Evolutionary conservation across 2,329 filamentous ascomycete species (phyloP).

Genomic region (Microcyclospora pomicola): DNA sequence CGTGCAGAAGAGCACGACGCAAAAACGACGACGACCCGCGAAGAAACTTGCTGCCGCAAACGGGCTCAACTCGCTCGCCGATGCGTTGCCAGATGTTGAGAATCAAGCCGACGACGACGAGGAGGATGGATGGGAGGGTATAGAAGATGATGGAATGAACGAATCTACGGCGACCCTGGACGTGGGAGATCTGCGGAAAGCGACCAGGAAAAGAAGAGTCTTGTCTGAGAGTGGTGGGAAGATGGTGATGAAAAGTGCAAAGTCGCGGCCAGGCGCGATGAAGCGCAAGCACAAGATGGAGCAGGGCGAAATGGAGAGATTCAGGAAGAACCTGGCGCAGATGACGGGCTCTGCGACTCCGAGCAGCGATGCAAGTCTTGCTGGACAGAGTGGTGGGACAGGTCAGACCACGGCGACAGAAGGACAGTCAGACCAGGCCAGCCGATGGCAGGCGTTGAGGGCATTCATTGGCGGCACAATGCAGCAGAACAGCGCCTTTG

Average conservation of each 20-base stretch:
- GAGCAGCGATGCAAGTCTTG: background rate
- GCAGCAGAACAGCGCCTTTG: constrained; percentile 73
- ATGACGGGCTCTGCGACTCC: constrained; percentile 29
- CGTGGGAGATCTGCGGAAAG: constrained; percentile 10
- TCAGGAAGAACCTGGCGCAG: constrained; percentile 69
- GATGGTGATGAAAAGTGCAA: constrained; percentile 60
- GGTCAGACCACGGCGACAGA: too few species aligned
- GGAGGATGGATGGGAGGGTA: constrained; percentile 28
- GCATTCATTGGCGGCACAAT: constrained; percentile 76
- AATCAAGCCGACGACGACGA: constrained; percentile 26
- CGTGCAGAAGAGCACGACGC: constrained; percentile 39
- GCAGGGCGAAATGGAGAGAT: constrained; percentile 66
- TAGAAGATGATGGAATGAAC: constrained; percentile 15
- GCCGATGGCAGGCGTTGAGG: constrained; percentile 67
- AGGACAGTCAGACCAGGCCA: constrained; percentile 30
- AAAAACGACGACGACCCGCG: constrained; percentile 50
- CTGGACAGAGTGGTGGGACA: background rate
- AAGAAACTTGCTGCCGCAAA: constrained; percentile 63
- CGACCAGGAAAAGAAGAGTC: constrained; percentile 7
- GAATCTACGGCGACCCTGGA: constrained; percentile 2
- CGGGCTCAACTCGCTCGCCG: constrained; percentile 55
- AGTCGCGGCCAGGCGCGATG: constrained; percentile 61
- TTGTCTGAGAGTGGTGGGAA: constrained; percentile 39
- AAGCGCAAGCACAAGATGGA: constrained; percentile 74
- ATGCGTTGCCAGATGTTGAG: constrained; percentile 56